A percentile compares a stretch with the other conserved stretches of the same genome.
Conservation (phyloP, 192 early-diverging fungal species). For the Physocladia obscura region DNA sequence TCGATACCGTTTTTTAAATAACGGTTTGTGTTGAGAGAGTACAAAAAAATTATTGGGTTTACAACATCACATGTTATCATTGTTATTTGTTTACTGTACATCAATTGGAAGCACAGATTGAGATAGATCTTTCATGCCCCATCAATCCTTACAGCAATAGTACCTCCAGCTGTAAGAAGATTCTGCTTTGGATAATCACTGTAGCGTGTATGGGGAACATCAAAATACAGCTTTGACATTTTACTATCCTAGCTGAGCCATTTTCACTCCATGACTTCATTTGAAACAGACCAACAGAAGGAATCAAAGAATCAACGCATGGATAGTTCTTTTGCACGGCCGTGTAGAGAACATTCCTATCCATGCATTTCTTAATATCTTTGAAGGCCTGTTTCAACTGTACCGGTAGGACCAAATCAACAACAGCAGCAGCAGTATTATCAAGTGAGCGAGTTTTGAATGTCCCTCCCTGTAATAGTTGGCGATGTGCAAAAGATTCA, state of each 20-base stretch:
- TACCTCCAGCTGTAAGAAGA: not conserved
- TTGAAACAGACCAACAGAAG: slow-evolving; percentile 3
- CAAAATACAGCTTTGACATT: not conserved
- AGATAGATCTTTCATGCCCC: not conserved
- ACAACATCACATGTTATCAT: too few relatives aligned
- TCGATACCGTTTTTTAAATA: too few relatives aligned
- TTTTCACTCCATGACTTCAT: slow-evolving; percentile 10
- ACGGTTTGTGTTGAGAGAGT: too few relatives aligned
- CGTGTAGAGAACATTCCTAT: not conserved
- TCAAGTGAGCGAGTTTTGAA: not conserved
- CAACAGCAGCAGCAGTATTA: not conserved
- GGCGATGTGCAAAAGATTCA: slow-evolving; percentile 1
- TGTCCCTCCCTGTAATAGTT: not conserved
- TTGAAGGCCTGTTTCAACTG: not conserved
- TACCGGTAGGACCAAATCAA: not conserved
- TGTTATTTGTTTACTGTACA: slow-evolving; percentile 4
- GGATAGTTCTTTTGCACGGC: slow-evolving; percentile 5
- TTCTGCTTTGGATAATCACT: not conserved
- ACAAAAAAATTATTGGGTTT: too few relatives aligned
- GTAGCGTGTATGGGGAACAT: slow-evolving; percentile 9
- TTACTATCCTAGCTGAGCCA: not conserved
- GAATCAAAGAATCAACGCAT: slow-evolving; percentile 7
- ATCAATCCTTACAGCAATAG: not conserved
- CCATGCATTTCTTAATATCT: not conserved
- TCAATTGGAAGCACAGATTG: not conserved